phyloP scores from a whole-genome alignment of 106 monocot genomes.

The Chionographis japonica region DNA sequence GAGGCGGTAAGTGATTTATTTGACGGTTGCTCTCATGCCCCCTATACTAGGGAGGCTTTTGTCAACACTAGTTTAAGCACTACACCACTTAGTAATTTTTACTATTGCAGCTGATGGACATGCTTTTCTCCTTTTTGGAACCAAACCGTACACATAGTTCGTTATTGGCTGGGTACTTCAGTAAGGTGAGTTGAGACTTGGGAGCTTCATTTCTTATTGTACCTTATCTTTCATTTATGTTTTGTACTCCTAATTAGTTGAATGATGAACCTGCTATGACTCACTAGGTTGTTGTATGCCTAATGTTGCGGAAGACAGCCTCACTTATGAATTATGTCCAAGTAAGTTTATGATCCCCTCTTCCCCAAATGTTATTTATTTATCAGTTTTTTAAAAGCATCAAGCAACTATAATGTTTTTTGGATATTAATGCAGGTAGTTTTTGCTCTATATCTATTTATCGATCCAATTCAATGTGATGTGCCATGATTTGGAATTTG shows the following conservation, averaged over 20 bases:
- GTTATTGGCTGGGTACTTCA: slow-evolving; percentile 57
- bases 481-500: too few relatives aligned
- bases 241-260: neutral
- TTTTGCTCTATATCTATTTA: too few relatives aligned
- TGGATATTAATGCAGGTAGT: too few relatives aligned
- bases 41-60: neutral
- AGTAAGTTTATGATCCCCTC: slow-evolving; percentile 25
- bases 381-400: too few relatives aligned
- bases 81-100: neutral
- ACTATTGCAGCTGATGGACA: slow-evolving; percentile 50
- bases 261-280: neutral
- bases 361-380: too few relatives aligned
- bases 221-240: neutral
- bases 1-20: slow-evolving; percentile 41
- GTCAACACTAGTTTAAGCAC: neutral
- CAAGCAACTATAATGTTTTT: too few relatives aligned
- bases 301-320: slow-evolving; percentile 59
- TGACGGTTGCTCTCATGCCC: slow-evolving; percentile 2
- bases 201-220: neutral
- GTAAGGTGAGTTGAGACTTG: slow-evolving; percentile 30
- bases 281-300: slow-evolving; percentile 46
- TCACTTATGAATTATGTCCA: slow-evolving; percentile 61
- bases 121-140: slow-evolving; percentile 64
- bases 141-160: slow-evolving; percentile 36
- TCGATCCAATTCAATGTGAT: too few relatives aligned